Evolutionary conservation across 495 filamentous ascomycete genomes (phyloP).

Genomic region (Mycothermus thermophilus): DNA sequence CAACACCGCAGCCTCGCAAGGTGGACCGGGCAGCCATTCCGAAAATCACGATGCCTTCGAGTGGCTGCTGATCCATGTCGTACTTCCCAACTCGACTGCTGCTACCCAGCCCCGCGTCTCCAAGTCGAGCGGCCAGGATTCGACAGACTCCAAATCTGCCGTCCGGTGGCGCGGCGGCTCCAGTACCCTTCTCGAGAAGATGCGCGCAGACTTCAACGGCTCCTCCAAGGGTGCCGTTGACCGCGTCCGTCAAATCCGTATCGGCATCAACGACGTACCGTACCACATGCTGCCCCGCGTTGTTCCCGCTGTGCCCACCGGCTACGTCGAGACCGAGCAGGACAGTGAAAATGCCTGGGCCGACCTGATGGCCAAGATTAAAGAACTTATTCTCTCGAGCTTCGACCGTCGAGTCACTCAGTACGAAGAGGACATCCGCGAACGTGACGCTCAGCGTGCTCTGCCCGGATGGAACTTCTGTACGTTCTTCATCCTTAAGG

Average conservation of each 20-base stretch:
- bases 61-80: slow-evolving; percentile 88
- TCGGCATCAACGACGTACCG: slow-evolving; percentile 49
- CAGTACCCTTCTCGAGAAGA: slow-evolving; percentile 74
- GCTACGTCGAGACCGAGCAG: slow-evolving; percentile 49
- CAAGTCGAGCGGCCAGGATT: slow-evolving; percentile 23
- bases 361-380: slow-evolving; percentile 76
- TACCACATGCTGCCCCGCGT: slow-evolving; percentile 42
- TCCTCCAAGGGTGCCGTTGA: slow-evolving; percentile 65
- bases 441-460: slow-evolving; percentile 75
- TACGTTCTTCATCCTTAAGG: slow-evolving; percentile 95
- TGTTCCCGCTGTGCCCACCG: slow-evolving; percentile 41
- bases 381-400: slow-evolving; percentile 70
- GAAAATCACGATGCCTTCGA: slow-evolving; percentile 93
- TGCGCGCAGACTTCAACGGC: slow-evolving; percentile 83
- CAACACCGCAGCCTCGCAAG: slow-evolving; percentile 46
- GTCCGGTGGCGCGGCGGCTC: slow-evolving; percentile 70
- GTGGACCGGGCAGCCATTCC: slow-evolving; percentile 29
- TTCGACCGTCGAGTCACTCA: slow-evolving; percentile 85
- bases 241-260: slow-evolving; percentile 71
- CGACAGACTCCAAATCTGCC: slow-evolving; percentile 23
- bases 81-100: slow-evolving; percentile 64
- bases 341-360: slow-evolving; percentile 61
- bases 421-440: slow-evolving; percentile 94
- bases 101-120: slow-evolving; percentile 50
- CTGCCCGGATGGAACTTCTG: slow-evolving; percentile 98